Conservation (phyloP, 2,329 filamentous ascomycete species). For the Aphanocladium album region DNA sequence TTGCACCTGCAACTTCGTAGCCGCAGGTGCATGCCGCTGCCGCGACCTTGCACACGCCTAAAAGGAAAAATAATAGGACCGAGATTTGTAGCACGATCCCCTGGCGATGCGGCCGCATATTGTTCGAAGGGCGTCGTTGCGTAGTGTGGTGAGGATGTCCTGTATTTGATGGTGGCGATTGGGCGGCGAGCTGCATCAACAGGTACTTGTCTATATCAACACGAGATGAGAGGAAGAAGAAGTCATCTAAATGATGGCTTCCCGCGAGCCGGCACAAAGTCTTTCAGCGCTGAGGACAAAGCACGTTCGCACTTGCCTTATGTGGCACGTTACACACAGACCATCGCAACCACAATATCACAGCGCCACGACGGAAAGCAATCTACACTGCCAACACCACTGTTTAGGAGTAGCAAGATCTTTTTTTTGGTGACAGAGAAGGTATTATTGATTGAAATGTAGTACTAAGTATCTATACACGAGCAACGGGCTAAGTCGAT, state of each 20-base stretch:
- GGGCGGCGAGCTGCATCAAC: not conserved
- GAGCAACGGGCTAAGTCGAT: slow-evolving; percentile 26
- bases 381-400: not conserved
- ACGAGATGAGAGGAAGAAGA: not conserved
- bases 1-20: slow-evolving; percentile 52
- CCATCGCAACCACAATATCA: not conserved
- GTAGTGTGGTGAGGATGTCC: not conserved
- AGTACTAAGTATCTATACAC: slow-evolving; percentile 32
- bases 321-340: not conserved
- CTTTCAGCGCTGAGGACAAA: not conserved
- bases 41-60: not conserved
- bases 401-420: not conserved
- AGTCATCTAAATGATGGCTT: not conserved
- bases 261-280: not conserved
- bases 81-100: not conserved
- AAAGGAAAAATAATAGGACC: not conserved
- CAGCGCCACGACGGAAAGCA: not conserved
- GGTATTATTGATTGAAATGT: slow-evolving; percentile 27
- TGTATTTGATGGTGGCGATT: not conserved
- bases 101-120: not conserved
- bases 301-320: not conserved
- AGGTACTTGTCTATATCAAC: not conserved
- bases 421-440: slow-evolving; percentile 17
- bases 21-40: slow-evolving; percentile 60
- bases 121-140: not conserved